These are phyloP conservation scores for Thymus quinquecostatus DNA, from an alignment of 257 asterid species.

Conservation along the genomic window DNA sequence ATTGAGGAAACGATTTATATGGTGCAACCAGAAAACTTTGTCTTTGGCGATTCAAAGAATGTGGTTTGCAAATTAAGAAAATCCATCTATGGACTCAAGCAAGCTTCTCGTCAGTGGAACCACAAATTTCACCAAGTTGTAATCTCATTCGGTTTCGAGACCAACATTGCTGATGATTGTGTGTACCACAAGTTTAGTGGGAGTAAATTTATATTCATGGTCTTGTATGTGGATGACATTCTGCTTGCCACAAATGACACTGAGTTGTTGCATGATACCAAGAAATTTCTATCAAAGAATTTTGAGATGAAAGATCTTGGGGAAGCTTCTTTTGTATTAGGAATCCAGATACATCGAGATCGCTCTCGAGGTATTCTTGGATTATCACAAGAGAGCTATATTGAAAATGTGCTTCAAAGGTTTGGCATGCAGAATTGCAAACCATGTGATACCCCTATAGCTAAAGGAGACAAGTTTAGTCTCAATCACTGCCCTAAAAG, in stretches of 20 bases:
- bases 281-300: background rate
- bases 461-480: too few species aligned
- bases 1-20: too few species aligned
- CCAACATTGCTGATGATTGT: background rate
- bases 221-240: background rate
- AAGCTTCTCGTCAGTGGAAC: background rate
- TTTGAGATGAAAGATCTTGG: background rate
- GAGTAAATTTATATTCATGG: background rate
- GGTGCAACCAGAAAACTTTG: background rate
- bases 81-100: background rate
- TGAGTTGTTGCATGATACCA: background rate
- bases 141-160: background rate
- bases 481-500: too few species aligned
- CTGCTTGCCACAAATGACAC: background rate
- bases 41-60: background rate
- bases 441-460: too few species aligned
- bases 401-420: too few species aligned
- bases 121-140: background rate
- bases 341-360: background rate
- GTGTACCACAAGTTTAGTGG: too few species aligned
- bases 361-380: background rate
- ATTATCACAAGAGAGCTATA: too few species aligned
- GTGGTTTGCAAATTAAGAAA: background rate
- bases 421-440: too few species aligned
- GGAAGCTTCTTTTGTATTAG: background rate